These are phyloP conservation scores for Aeschynomene evenia DNA, from an alignment of 306 rosid species.

Conservation along the genomic window DNA sequence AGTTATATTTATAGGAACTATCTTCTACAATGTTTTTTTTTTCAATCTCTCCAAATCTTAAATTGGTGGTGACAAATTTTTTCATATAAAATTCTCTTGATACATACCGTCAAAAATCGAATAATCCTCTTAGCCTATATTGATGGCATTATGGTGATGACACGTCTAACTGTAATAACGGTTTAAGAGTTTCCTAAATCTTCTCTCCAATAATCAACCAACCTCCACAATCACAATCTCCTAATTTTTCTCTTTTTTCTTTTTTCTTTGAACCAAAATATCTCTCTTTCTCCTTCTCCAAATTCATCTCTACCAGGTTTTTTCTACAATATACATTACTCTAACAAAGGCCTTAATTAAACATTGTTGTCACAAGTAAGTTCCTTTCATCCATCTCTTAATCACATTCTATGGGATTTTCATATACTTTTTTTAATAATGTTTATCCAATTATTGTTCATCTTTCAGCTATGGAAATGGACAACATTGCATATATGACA, in stretches of 20 bases:
- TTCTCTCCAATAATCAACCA: not conserved
- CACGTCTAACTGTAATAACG: slow-evolving; percentile 42
- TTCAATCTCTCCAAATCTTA: too few species aligned
- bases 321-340: not conserved
- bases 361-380: slow-evolving; percentile 23
- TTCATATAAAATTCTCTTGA: too few species aligned
- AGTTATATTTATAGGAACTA: too few species aligned
- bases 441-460: not conserved
- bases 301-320: not conserved
- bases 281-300: slow-evolving; percentile 3
- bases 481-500: not conserved
- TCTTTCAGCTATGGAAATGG: not conserved
- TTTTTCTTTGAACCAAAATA: too few species aligned
- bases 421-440: not conserved
- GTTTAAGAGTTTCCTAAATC: slow-evolving; percentile 25
- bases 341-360: not conserved
- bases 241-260: not conserved
- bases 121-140: too few species aligned
- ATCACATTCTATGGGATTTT: not conserved
- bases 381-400: not conserved
- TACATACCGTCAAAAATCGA: too few species aligned
- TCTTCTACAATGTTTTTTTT: too few species aligned
- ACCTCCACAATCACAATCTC: not conserved
- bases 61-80: too few species aligned
- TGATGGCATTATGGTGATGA: slow-evolving; percentile 22